phyloP scores from a whole-genome alignment of 23 red algal species.

The Gracilaria domingensis region DNA sequence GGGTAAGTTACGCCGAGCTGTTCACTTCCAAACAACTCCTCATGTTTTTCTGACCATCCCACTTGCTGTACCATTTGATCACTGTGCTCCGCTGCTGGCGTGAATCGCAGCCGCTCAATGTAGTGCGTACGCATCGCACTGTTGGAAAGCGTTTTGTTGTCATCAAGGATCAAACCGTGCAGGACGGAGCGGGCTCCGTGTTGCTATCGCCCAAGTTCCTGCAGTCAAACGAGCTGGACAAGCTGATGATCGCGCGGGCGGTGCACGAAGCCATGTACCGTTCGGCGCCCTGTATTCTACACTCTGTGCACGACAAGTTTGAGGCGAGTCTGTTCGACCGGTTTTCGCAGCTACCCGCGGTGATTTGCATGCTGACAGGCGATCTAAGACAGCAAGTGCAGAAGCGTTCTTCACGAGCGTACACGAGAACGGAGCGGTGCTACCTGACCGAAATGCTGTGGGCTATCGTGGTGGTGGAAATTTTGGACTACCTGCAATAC shows the following conservation, averaged over 20 bases:
- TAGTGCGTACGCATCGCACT: slow-evolving; percentile 40
- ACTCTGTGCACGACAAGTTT: slow-evolving; percentile 32
- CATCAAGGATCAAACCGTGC: slow-evolving; percentile 57
- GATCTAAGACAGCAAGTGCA: slow-evolving; percentile 35
- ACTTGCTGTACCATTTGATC: too few relatives aligned
- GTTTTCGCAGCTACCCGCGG: slow-evolving; percentile 33
- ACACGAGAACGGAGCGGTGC: slow-evolving; percentile 26
- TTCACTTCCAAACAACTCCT: too few relatives aligned
- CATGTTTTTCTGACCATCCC: too few relatives aligned
- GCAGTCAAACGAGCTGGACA: slow-evolving; percentile 42
- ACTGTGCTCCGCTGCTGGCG: background rate
- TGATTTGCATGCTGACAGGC: slow-evolving; percentile 48
- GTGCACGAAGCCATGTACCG: slow-evolving; percentile 50
- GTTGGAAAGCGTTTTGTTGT: slow-evolving; percentile 48
- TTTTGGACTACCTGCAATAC: slow-evolving; percentile 49
- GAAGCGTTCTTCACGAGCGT: slow-evolving; percentile 22
- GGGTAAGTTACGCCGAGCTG: slow-evolving; percentile 27
- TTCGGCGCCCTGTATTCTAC: slow-evolving; percentile 41
- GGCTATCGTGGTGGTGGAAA: slow-evolving; percentile 41
- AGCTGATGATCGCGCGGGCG: slow-evolving; percentile 28
- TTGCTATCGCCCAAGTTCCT: slow-evolving; percentile 27
- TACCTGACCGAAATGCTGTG: slow-evolving; percentile 51
- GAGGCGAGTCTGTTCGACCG: slow-evolving; percentile 27
- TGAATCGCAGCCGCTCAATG: slow-evolving; percentile 43
- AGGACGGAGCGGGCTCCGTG: slow-evolving; percentile 44